A percentile compares a stretch with the other conserved stretches of the same genome.
These are phyloP conservation scores for Fusarium clavum DNA, from an alignment of 2,329 filamentous ascomycete species.

Conservation along the genomic window DNA sequence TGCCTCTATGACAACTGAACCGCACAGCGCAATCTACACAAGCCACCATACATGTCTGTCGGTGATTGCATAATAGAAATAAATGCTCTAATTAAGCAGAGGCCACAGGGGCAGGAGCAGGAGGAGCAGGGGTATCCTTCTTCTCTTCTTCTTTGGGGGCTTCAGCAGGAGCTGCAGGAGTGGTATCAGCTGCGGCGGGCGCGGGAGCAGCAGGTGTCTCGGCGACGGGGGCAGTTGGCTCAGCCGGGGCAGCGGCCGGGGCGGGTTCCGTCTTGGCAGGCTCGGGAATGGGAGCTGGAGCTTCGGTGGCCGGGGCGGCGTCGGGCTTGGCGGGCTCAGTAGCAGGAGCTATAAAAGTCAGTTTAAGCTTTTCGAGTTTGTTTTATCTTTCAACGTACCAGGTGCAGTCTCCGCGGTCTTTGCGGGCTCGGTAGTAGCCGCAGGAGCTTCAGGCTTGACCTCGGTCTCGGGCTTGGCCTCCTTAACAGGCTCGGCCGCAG, in stretches of 20 bases:
- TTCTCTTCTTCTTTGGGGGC: conserved; percentile 47
- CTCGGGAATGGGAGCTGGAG: conserved; percentile 44
- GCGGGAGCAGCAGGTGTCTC: conserved; percentile 43
- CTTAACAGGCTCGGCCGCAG: conserved; percentile 45
- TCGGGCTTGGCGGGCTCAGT: conserved; percentile 47
- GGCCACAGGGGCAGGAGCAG: conserved; percentile 41
- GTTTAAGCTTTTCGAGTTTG: not conserved
- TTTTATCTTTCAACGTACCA: conserved; percentile 25
- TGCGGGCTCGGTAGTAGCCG: conserved; percentile 43
- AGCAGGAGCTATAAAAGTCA: conserved; percentile 39
- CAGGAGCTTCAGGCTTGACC: conserved; percentile 41
- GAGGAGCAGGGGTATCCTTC: conserved; percentile 40
- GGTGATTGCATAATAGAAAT: not conserved
- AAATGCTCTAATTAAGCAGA: conserved; percentile 32
- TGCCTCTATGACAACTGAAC: conserved; percentile 4
- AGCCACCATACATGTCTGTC: conserved; percentile 11
- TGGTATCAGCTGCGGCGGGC: conserved; percentile 34
- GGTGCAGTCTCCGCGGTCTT: conserved; percentile 43
- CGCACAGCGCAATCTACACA: not conserved
- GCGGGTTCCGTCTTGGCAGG: conserved; percentile 43
- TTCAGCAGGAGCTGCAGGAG: conserved; percentile 28
- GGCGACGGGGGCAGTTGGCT: conserved; percentile 38
- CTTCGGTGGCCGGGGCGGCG: conserved; percentile 45
- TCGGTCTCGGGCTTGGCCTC: conserved; percentile 47
- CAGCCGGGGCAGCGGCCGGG: conserved; percentile 34